Conservation (phyloP, 2,329 filamentous ascomycete genomes). For the Neopestalotiopsis clavispora region DNA sequence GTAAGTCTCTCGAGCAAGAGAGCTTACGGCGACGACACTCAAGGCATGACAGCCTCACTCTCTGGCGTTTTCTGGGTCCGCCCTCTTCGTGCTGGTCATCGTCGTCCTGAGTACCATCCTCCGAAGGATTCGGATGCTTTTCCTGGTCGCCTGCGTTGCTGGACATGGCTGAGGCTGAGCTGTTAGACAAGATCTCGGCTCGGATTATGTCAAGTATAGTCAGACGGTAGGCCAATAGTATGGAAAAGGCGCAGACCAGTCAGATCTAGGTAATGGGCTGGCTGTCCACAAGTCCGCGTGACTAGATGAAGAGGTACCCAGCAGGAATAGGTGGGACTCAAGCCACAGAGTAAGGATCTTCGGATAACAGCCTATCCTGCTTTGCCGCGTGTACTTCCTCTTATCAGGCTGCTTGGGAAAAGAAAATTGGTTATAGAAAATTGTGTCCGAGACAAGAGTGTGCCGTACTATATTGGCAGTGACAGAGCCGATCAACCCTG, state of each 20-base stretch:
- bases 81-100: slow-evolving; percentile 31
- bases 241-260: not conserved
- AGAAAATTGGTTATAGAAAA: slow-evolving; percentile 1
- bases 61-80: slow-evolving; percentile 60
- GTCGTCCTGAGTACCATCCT: slow-evolving; percentile 29
- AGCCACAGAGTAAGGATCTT: slow-evolving; percentile 2
- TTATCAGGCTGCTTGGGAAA: not conserved
- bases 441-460: not conserved
- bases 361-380: not conserved
- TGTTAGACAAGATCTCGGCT: slow-evolving; percentile 20
- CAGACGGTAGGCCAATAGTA: not conserved
- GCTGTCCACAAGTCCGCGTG: not conserved
- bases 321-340: not conserved
- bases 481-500: not conserved
- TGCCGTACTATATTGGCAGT: slow-evolving; percentile 1
- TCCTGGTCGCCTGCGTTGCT: slow-evolving; percentile 7
- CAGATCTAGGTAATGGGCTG: not conserved
- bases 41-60: slow-evolving; percentile 63
- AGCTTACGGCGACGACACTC: slow-evolving; percentile 66
- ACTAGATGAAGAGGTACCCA: not conserved
- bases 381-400: not conserved
- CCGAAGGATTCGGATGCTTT: slow-evolving; percentile 17
- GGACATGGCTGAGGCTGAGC: slow-evolving; percentile 13
- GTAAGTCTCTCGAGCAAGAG: slow-evolving; percentile 65
- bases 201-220: not conserved